Conservation (phyloP, 2,329 filamentous ascomycete genomes). For the Botrytis medusae region DNA sequence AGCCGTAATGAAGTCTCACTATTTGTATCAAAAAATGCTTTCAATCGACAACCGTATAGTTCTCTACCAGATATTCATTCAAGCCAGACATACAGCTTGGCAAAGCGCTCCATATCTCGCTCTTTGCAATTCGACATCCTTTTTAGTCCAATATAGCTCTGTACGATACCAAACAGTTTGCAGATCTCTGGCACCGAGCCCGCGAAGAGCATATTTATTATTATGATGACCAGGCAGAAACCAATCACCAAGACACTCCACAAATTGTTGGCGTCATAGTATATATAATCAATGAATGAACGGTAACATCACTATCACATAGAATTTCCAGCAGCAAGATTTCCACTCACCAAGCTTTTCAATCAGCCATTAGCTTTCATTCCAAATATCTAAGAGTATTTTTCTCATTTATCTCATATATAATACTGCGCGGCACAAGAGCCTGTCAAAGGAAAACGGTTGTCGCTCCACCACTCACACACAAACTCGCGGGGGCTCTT, state of each 20-base stretch:
- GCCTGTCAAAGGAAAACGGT: neutral
- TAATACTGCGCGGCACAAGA: neutral
- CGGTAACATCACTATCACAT: too few relatives aligned
- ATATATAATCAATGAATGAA: neutral
- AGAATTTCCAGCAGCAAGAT: neutral
- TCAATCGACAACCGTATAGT: neutral
- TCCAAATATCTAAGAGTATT: fast-evolving
- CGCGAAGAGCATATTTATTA: neutral
- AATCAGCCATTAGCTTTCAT: too few relatives aligned
- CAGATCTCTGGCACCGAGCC: neutral
- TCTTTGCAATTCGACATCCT: neutral
- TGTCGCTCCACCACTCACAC: neutral
- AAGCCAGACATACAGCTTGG: neutral
- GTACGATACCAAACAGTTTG: too few relatives aligned
- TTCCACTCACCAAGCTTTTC: neutral
- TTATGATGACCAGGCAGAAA: neutral
- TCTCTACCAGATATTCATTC: neutral
- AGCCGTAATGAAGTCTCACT: neutral
- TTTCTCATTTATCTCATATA: too few relatives aligned
- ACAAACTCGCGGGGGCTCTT: fast-evolving
- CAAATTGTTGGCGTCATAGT: neutral
- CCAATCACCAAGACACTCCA: neutral
- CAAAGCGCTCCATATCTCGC: neutral
- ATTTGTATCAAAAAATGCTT: too few relatives aligned
- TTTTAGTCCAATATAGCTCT: neutral